Percentiles rank a stretch among this genome's conserved stretches.
phyloP scores from a whole-genome alignment of 768 basidiomycete genomes.

The Crassisporium funariophilum region DNA sequence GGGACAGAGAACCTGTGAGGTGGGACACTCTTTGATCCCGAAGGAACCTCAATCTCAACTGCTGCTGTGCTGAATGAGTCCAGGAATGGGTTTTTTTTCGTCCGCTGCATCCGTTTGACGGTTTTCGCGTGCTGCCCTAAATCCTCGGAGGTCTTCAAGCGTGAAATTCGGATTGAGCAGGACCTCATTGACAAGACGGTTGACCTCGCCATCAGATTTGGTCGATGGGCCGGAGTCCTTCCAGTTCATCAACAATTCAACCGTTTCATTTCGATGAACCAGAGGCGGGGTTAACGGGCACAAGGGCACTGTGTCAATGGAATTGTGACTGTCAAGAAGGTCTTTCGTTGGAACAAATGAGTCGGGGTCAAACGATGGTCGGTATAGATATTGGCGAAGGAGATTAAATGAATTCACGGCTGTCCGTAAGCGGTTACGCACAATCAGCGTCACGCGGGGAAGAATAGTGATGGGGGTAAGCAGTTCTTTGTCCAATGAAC shows the following conservation, averaged over 20 bases:
- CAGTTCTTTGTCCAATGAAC: conserved; percentile 1
- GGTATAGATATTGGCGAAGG: conserved; percentile 23
- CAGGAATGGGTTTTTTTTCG: conserved; percentile 10
- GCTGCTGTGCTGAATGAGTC: conserved; percentile 15
- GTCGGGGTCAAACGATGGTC: conserved; percentile 35
- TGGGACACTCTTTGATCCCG: conserved; percentile 17
- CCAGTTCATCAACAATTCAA: conserved; percentile 27
- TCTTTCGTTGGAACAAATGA: conserved; percentile 16
- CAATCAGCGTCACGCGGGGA: conserved; percentile 12
- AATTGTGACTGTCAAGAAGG: conserved; percentile 5
- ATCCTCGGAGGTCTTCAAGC: conserved; percentile 18
- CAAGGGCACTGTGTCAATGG: not conserved
- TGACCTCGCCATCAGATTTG: conserved; percentile 17
- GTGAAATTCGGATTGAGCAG: conserved; percentile 23
- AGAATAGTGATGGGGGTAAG: not conserved
- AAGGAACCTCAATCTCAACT: conserved; percentile 31
- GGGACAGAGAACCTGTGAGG: conserved; percentile 23
- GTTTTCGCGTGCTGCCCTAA: conserved; percentile 19
- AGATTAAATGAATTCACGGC: conserved; percentile 26
- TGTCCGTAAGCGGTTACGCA: conserved; percentile 22
- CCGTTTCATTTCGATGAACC: conserved; percentile 9
- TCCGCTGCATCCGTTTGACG: conserved; percentile 13
- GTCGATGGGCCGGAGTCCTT: conserved; percentile 14
- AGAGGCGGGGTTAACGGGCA: not conserved
- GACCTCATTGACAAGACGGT: conserved; percentile 24